A percentile compares a stretch with the other conserved stretches of the same genome.
Evolutionary conservation across 768 basidiomycete genomes (phyloP).

Genomic region (Steccherinum ochraceum): DNA sequence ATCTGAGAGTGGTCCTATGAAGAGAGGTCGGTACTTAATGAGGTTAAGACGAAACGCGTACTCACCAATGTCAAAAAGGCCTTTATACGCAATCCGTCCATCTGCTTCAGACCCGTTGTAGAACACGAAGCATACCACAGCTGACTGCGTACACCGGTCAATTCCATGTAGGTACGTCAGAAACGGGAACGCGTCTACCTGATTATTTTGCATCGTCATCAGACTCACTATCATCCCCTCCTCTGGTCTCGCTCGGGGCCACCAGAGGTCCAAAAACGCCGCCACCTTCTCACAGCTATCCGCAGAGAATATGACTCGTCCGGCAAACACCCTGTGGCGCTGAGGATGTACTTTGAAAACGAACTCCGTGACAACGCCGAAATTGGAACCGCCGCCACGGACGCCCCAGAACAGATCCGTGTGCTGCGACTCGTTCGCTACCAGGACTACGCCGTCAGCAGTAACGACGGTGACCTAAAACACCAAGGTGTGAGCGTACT

Average conservation of each 20-base stretch:
- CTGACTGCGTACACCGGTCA: no score
- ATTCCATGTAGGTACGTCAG: no score
- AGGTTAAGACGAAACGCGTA: neutral
- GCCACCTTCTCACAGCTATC: slow-evolving; percentile 11
- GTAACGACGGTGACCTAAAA: slow-evolving; percentile 33
- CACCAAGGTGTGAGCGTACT: slow-evolving; percentile 25
- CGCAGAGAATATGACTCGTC: slow-evolving; percentile 29
- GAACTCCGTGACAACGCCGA: slow-evolving; percentile 49
- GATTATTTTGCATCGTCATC: neutral
- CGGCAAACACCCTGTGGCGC: slow-evolving; percentile 36
- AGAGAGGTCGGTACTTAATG: neutral
- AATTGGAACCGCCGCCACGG: slow-evolving; percentile 43
- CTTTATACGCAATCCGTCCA: slow-evolving; percentile 33
- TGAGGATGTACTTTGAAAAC: slow-evolving; percentile 37
- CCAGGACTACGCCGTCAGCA: slow-evolving; percentile 34
- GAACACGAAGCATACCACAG: slow-evolving; percentile 18
- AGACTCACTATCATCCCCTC: neutral
- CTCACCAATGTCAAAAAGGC: slow-evolving; percentile 36
- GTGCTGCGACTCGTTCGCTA: slow-evolving; percentile 15
- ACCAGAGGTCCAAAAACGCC: slow-evolving; percentile 30
- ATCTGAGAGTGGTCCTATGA: slow-evolving; percentile 34
- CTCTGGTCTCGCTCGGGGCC: slow-evolving; percentile 20
- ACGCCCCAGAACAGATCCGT: slow-evolving; percentile 43
- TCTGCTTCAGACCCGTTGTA: slow-evolving; percentile 42
- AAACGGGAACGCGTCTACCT: no score